A percentile compares a stretch with the other conserved stretches of the same genome.
These are phyloP conservation scores for Fraxinus greggii DNA, from an alignment of 305 asterid species.

Conservation along the genomic window DNA sequence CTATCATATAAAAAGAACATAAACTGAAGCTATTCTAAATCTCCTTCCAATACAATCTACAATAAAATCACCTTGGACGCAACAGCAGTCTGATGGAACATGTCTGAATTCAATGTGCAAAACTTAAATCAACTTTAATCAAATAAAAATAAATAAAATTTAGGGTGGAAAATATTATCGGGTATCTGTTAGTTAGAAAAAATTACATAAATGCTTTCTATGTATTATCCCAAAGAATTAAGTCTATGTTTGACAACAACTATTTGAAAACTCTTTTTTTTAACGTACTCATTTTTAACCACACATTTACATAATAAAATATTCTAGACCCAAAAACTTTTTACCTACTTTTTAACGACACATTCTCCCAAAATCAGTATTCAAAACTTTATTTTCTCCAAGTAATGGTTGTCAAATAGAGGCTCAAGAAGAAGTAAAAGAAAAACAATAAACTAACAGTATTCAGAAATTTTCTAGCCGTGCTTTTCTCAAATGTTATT, in stretches of 20 bases:
- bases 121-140: neutral
- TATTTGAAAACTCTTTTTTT: no score
- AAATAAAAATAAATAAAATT: neutral
- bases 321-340: no score
- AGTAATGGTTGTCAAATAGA: no score
- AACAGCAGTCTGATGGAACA: neutral
- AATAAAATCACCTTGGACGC: neutral
- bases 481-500: neutral
- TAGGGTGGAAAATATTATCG: neutral
- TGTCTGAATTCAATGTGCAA: neutral
- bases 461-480: neutral
- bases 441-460: neutral
- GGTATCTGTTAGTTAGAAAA: neutral
- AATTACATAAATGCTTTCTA: neutral
- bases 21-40: neutral
- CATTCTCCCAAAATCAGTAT: no score
- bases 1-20: neutral
- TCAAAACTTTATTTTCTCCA: no score
- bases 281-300: no score
- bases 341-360: no score
- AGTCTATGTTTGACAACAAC: no score
- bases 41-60: neutral
- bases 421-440: neutral
- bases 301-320: no score
- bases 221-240: neutral